These are phyloP conservation scores for Cryptomeria japonica DNA, from an alignment of 75 land plant genomes.

Conservation along the genomic window DNA sequence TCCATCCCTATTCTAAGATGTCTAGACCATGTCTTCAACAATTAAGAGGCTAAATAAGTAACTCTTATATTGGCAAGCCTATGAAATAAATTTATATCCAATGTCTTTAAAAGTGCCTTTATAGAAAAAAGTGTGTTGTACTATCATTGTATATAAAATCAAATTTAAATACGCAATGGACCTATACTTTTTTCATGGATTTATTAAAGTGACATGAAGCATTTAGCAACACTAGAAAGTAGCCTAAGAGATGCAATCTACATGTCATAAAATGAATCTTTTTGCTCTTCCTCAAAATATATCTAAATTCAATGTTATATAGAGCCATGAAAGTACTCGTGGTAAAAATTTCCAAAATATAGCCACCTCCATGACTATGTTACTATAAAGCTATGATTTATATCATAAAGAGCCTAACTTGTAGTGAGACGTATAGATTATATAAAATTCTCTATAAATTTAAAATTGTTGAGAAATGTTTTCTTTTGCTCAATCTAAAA, in stretches of 20 bases:
- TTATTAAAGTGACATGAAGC: conserved; percentile 32
- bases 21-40: conserved; percentile 33
- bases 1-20: conserved; percentile 35
- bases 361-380: not conserved
- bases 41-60: conserved; percentile 18
- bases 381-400: too few relatives aligned
- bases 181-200: conserved; percentile 24
- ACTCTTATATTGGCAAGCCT: conserved; percentile 24
- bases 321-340: not conserved
- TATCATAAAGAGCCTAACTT: too few relatives aligned
- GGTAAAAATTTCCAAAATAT: not conserved
- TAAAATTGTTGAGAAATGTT: too few relatives aligned
- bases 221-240: conserved; percentile 16
- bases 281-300: not conserved
- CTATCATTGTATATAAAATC: too few relatives aligned
- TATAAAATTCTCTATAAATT: too few relatives aligned
- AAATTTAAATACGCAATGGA: too few relatives aligned
- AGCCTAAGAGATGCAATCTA: conserved; percentile 1
- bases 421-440: too few relatives aligned
- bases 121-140: too few relatives aligned
- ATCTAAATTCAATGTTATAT: not conserved
- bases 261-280: not conserved
- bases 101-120: conserved; percentile 26
- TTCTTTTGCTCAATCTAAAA: too few relatives aligned
- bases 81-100: conserved; percentile 24